A percentile compares a stretch with the other conserved stretches of the same genome.
phyloP scores from a whole-genome alignment of 2,329 filamentous ascomycete genomes.

The Metarhizium sp. region DNA sequence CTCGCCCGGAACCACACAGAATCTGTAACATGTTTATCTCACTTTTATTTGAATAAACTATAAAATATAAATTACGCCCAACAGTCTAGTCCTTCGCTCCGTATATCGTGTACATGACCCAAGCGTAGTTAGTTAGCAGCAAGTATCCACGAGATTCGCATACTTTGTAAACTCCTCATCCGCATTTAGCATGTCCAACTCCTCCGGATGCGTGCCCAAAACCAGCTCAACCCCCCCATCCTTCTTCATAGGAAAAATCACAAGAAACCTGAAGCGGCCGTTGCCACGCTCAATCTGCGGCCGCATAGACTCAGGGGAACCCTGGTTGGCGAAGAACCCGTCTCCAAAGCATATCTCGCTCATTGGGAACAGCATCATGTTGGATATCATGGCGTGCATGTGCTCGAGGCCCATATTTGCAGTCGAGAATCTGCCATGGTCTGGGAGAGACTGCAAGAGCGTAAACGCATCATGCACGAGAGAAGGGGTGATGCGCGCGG shows the following conservation, averaged over 20 bases:
- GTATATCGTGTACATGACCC: not conserved
- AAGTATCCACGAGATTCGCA: conserved; percentile 5
- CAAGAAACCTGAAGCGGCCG: conserved; percentile 14
- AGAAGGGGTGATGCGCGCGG: conserved; percentile 14
- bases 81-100: too few relatives aligned
- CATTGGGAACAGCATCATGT: conserved; percentile 20
- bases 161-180: conserved; percentile 19
- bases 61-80: too few relatives aligned
- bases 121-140: not conserved
- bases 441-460: conserved; percentile 15
- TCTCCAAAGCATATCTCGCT: conserved; percentile 18
- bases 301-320: conserved; percentile 17
- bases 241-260: conserved; percentile 18
- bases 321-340: conserved; percentile 15
- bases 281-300: conserved; percentile 18
- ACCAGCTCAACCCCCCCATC: conserved; percentile 20
- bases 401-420: conserved; percentile 18
- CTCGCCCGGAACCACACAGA: too few relatives aligned
- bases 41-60: too few relatives aligned
- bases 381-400: conserved; percentile 19
- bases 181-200: conserved; percentile 15
- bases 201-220: conserved; percentile 17
- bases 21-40: too few relatives aligned
- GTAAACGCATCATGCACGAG: conserved; percentile 20
- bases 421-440: conserved; percentile 14